phyloP scores from a whole-genome alignment of 2,329 filamentous ascomycete species.

The Simplicillium aogashimaense region DNA sequence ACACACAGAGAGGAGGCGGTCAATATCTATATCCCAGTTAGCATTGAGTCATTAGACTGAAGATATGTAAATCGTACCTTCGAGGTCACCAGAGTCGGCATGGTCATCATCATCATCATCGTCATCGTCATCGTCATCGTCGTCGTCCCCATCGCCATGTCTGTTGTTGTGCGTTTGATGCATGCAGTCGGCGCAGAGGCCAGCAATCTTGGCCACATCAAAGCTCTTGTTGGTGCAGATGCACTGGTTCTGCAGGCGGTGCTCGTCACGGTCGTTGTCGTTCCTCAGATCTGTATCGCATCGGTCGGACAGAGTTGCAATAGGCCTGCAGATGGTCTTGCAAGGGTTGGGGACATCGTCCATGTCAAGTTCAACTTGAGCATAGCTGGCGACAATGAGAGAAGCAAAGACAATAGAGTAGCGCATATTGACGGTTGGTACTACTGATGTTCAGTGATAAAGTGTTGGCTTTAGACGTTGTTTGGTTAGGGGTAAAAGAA shows the following conservation, averaged over 20 bases:
- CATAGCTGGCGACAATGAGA: constrained; percentile 16
- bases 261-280: constrained; percentile 21
- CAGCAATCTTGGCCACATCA: constrained; percentile 23
- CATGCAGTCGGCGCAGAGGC: constrained; percentile 16
- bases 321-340: constrained; percentile 23
- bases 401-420: constrained; percentile 13
- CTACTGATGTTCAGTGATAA: too few relatives aligned
- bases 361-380: constrained; percentile 20
- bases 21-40: not conserved
- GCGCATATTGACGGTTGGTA: not conserved
- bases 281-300: constrained; percentile 23
- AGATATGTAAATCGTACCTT: not conserved
- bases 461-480: too few relatives aligned
- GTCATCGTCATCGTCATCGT: constrained; percentile 6
- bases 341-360: constrained; percentile 24
- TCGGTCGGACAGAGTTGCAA: constrained; percentile 20
- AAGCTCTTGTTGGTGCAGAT: constrained; percentile 30
- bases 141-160: constrained; percentile 1
- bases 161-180: constrained; percentile 7
- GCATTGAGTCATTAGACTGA: not conserved
- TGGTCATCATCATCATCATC: constrained; percentile 1
- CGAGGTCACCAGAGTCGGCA: constrained; percentile 4
- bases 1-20: not conserved
- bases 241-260: constrained; percentile 27
- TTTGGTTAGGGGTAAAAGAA: too few relatives aligned